Conservation (phyloP, 176 grass and related monocot species). For the Triticum turgidum region DNA sequence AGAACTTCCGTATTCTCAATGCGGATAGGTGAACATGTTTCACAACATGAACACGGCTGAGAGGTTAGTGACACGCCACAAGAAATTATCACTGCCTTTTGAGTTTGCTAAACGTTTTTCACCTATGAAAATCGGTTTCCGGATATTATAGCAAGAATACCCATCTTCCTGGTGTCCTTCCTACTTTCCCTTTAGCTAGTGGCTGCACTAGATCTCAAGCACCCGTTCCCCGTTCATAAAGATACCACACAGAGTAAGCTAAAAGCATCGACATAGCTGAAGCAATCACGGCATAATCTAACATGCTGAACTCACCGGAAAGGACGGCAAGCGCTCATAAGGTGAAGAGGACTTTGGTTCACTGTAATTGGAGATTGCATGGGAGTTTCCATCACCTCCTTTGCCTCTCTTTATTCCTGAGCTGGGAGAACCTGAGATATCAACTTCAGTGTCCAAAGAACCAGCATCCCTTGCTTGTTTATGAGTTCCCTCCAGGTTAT, state of each 20-base stretch:
- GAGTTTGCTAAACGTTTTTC: background rate
- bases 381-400: background rate
- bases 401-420: background rate
- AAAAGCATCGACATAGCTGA: background rate
- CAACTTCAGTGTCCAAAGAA: background rate
- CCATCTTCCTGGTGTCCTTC: background rate
- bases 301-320: slow-evolving; percentile 10
- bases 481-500: slow-evolving; percentile 2
- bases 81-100: background rate
- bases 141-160: background rate
- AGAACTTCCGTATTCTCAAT: background rate
- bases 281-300: background rate
- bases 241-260: background rate
- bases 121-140: background rate
- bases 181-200: background rate
- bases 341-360: background rate
- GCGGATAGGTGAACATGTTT: background rate
- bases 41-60: background rate
- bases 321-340: background rate
- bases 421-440: background rate
- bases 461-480: slow-evolving; percentile 1
- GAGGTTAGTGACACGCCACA: background rate
- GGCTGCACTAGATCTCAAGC: background rate
- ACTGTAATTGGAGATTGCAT: background rate
- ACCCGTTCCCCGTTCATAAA: background rate